Base-by-base conservation (phyloP, 345 rosid species). In the Lagerstroemia speciosa region DNA sequence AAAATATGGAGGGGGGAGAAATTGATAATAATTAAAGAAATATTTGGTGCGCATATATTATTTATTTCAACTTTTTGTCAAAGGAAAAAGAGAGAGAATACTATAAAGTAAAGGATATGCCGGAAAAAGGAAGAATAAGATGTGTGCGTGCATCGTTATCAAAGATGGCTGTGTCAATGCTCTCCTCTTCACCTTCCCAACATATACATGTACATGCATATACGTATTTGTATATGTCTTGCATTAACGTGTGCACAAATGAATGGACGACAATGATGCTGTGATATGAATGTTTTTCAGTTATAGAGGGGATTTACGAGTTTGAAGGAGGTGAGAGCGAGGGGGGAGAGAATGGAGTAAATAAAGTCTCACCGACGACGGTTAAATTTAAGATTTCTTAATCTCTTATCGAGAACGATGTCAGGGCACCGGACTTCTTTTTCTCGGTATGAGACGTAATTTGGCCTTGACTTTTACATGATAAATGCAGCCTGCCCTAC, bases 401-500 rank as follows among this genome's bases (percentile, higher is more conserved):
- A n/a, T n/a, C n/a, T n/a, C n/a, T n/a, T n/a, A n/a, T n/a, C n/a
- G n/a, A n/a, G n/a, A n/a, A n/a, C n/a, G n/a, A n/a, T n/a, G n/a
- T n/a, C n/a, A n/a, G n/a, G n/a, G n/a, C n/a, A n/a, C n/a, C n/a
- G n/a, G n/a, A n/a, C n/a, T n/a, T n/a, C n/a, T n/a, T n/a, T n/a
- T n/a, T n/a, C n/a, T n/a, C n/a, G n/a, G n/a, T n/a, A n/a, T 12
- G n/a, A 32, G 26, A 46, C 33, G 48, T 40, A 69, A 64, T 41
- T 36, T 67, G 79, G 69, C 84, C 77, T 77, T 63, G 69, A 24
- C 31, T 67, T 76, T 45, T 11, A 36, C 67, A 20, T 30, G 43
- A 77, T 62, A 71, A 65, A 73, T 69, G 19, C 24, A 34, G 58
- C 40, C 34, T 37, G 34, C 66, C 78, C 67, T 65, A 34, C 24